Base-by-base conservation (phyloP, 352 stramenopile species). In the Nothophytophthora sp. region DNA sequence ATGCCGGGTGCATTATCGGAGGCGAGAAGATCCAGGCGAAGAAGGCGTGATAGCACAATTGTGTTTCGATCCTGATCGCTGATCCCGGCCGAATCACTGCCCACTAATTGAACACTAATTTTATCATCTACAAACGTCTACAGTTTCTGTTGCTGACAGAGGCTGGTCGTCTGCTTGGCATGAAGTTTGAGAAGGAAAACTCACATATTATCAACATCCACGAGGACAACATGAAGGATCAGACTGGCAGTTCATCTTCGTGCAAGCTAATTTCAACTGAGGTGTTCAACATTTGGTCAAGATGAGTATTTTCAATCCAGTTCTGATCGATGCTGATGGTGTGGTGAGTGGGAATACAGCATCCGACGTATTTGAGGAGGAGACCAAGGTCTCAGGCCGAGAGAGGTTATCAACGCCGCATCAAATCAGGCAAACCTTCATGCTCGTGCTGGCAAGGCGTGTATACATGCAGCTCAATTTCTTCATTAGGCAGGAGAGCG, bases 171-270 rank as follows among this genome's bases (percentile, higher is more conserved):
- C 96, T 99, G 91, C 70, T 99, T 13, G 97, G 99, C 70, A 99
- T 99, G 97, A 98, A 97, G 23, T 99, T 99, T 60, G 96, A 99
- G 73, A 98, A 97, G 45, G 96, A 99, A 70, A 99, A 99, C 73
- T 94, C 93, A 38, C 87, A 97, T 38, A 99, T 99, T 61, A 80
- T 99, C 49, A 68, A 67, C 47, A 91, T 99, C 47, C 89, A 95
- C 12, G 96, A 97, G 46, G 78, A 81, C n/a, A 91, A 98, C 61
- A 95, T 89, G 27, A 79, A 78, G 9, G 85, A 92, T 18, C 56
- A 64, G 38, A 80, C 40, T 67, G 81, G 10, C 83, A 95, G 55
- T 96, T 90, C 54, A 69, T 96, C 29, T 61, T 97, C 15, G 81
- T 96, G 23, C 96, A 84, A 3, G 87, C 87, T n/a, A 97, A 87